Base-by-base conservation (phyloP, 1,284 basidiomycete genomes). In the Sporisorium reilianum region DNA sequence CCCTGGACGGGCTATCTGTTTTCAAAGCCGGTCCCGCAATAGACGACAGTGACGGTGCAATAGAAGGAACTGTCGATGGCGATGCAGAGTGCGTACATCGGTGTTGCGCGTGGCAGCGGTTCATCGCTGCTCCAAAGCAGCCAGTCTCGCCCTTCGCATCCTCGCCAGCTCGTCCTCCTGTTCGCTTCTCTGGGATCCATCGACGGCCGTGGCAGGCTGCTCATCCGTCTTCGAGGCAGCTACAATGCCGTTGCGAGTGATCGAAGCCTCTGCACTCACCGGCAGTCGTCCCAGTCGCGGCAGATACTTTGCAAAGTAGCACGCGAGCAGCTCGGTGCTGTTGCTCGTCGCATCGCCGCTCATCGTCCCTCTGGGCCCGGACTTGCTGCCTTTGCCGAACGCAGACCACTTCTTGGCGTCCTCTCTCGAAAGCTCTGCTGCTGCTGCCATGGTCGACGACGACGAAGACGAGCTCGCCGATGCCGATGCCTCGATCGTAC, bases 281-380 rank as follows among this genome's bases (percentile, higher is more conserved):
- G 52, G 55, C 26, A 50, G 7, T 23, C 26, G 40, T 0, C 69
- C 69, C 1, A 59, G 48, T 16, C 41, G 36, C 6, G 62, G 65
- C 45, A 74, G 32, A 36, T 64, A 64, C 9, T 50, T 54, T 16
- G 65, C 61, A 58, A 82, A 82, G 55, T 75, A 73, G 55, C 77
- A 79, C 2, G 75, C 74, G 4, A 80, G 58, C 14, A 82, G 48
- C 36, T 79, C 79, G 32, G 69, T 66, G 23, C 63, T 57, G 30
- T 72, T 64, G 44, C 61, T 74, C 34, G 80, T 67, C 18, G 66
- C 25, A 48, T 81, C 80, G 40, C 75, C 78, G 3, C 72, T 68
- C 49, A 70, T 61, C 20, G 60, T 61, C 5, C 64, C 65, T 3
- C 36, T 28, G 1, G 50, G 30, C 26, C 69, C 59, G 16, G 42